Base-by-base conservation (phyloP, 805 yeast genomes). In the Kuraishia hungarica region DNA sequence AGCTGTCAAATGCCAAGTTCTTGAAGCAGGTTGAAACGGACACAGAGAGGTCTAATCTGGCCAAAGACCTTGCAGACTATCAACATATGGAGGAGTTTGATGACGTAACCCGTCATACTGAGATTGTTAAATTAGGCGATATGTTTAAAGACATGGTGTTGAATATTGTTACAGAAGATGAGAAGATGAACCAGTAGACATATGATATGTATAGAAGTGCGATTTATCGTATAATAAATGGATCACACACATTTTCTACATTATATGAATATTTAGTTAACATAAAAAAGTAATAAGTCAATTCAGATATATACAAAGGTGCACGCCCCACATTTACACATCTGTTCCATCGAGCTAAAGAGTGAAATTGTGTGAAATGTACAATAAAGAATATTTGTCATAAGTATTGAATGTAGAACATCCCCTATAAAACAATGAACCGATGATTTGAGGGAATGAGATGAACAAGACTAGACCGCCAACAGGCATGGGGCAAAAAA, bases 31-130 rank as follows among this genome's bases (percentile, higher is more conserved):
- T 65, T 23, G 57, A 57, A 17, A 28, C 53, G 2, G 61, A 55
- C n/a, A 46, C 46, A 13, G 13, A 29, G 1, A 48, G 46, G 7
- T 60, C 59, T 2, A n/a, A 20, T 6, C 35, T 56, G 15, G 59
- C 4, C 28, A 22, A 57, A 48, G 51, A 60, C 8, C 61, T 62
- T 51, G 59, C 51, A 17, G 57, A 58, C 21, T 66, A 59, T 53
- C 54, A 58, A 48, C 55, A 48, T 22, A 43, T 53, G 8, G 66
- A 64, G 39, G 65, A 65, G 53, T 61, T 60, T 53, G 69, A 64
- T 17, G 60, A 61, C 26, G 57, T 55, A 39, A 29, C 15, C 2
- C 52, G 54, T 13, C 53, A 59, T 46, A 39, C 29, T 2, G 63
- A 60, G 52, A 61, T 64, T 7, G 56, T 55, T 26, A 59, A 57